A percentile compares a stretch with the other conserved stretches of the same genome.
Evolutionary conservation across 2,329 filamentous ascomycete genomes (phyloP).

Genomic region (Calonectria henricotiae): DNA sequence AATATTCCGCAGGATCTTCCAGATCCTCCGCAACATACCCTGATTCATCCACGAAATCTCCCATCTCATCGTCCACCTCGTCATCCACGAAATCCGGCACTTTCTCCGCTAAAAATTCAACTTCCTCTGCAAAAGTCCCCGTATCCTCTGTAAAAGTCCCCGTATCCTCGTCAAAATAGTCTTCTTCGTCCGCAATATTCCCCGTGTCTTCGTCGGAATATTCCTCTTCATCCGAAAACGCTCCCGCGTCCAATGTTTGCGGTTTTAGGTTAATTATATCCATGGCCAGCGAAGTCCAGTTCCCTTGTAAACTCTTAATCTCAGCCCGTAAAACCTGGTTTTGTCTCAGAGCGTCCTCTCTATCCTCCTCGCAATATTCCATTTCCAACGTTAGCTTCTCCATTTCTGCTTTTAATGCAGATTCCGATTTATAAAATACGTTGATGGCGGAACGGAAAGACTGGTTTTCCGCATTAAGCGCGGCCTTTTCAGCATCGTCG

Average conservation of each 20-base stretch:
- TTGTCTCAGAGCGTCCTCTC: slow-evolving; percentile 2
- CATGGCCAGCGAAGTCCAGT: slow-evolving; percentile 6
- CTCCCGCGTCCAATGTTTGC: neutral
- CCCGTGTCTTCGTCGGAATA: neutral
- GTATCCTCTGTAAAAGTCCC: no score
- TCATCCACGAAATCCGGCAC: no score
- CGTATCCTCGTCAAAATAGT: no score
- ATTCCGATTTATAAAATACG: neutral
- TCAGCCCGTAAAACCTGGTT: neutral
- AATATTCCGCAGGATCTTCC: neutral
- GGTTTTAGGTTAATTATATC: slow-evolving; percentile 16
- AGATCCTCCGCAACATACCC: neutral
- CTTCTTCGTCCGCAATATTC: no score
- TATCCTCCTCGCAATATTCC: slow-evolving; percentile 4
- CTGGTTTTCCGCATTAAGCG: neutral
- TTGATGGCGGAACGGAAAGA: slow-evolving; percentile 6
- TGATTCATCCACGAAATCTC: no score
- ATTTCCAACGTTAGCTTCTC: slow-evolving; percentile 6
- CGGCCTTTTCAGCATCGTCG: slow-evolving; percentile 9
- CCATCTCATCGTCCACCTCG: no score
- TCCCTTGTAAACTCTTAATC: neutral
- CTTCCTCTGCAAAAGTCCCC: no score
- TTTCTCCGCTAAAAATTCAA: no score
- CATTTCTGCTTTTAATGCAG: neutral
- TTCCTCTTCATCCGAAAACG: neutral